Percentiles rank a stretch among this genome's conserved stretches.
These are phyloP conservation scores for Saccharomyces pastorianus DNA, from an alignment of 1,139 yeast species.

Conservation along the genomic window DNA sequence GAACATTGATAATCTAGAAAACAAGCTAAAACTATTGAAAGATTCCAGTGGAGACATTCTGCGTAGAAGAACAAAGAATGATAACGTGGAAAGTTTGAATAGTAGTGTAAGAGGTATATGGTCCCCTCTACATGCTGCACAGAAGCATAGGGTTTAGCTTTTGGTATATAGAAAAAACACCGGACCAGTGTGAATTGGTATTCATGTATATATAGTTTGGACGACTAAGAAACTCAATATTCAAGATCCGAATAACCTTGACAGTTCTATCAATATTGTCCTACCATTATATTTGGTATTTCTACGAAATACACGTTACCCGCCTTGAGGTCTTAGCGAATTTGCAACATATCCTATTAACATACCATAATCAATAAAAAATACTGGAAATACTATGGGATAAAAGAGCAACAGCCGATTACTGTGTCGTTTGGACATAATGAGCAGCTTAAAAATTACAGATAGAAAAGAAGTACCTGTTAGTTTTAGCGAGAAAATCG, in stretches of 20 bases:
- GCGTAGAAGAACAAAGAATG: slow-evolving; percentile 51
- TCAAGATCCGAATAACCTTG: neutral
- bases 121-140: slow-evolving; percentile 86
- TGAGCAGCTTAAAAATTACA: neutral
- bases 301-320: too few relatives aligned
- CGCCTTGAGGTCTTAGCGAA: too few relatives aligned
- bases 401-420: too few relatives aligned
- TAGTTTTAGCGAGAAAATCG: neutral
- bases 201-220: neutral
- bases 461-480: neutral
- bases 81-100: slow-evolving; percentile 72
- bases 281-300: too few relatives aligned
- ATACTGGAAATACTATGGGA: too few relatives aligned
- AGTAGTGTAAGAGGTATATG: slow-evolving; percentile 91
- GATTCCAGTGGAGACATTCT: slow-evolving; percentile 55
- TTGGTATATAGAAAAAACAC: neutral
- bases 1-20: slow-evolving; percentile 44
- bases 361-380: too few relatives aligned
- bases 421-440: neutral
- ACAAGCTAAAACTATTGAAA: slow-evolving; percentile 46
- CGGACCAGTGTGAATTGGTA: too few relatives aligned
- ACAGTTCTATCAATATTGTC: too few relatives aligned
- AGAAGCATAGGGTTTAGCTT: slow-evolving; percentile 55
- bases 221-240: neutral
- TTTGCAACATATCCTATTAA: too few relatives aligned